Percentiles rank a stretch among this genome's conserved stretches.
Conservation (phyloP, 441 rosid genomes). For the Syzygium syzygioides region DNA sequence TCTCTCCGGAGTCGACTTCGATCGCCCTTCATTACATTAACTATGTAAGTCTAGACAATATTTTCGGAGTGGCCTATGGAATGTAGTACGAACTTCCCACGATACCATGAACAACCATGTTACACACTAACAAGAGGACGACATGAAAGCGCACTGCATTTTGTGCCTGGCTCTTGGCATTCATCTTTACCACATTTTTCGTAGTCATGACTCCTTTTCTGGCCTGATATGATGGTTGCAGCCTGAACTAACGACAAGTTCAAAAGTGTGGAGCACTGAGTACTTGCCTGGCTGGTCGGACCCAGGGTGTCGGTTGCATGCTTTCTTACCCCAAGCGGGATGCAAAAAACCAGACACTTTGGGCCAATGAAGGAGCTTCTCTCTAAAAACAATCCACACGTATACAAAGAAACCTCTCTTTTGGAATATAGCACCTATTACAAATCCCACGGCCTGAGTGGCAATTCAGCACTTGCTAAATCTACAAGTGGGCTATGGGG, state of each 20-base stretch:
- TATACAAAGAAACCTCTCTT: slow-evolving; percentile 25
- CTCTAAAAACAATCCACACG: slow-evolving; percentile 14
- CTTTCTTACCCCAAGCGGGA: slow-evolving; percentile 27
- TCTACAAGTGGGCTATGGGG: background rate
- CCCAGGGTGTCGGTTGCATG: slow-evolving; percentile 33
- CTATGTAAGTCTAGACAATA: background rate
- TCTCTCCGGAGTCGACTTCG: no score
- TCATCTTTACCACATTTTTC: background rate
- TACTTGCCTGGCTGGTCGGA: slow-evolving; percentile 3
- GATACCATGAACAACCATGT: no score
- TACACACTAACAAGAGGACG: no score
- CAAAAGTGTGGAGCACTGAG: slow-evolving; percentile 44
- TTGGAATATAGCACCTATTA: slow-evolving; percentile 24
- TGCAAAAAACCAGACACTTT: slow-evolving; percentile 16
- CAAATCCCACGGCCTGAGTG: slow-evolving; percentile 31
- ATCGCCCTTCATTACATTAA: background rate
- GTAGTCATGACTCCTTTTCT: background rate
- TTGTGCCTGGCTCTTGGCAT: background rate
- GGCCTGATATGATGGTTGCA: background rate
- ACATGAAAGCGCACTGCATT: background rate
- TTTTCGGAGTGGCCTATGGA: no score
- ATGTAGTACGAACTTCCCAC: no score
- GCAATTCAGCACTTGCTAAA: slow-evolving; percentile 26
- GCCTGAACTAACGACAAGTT: slow-evolving; percentile 34
- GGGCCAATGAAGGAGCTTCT: slow-evolving; percentile 33